Percentiles rank a stretch among this genome's conserved stretches.
Conservation (phyloP, 176 grass and related monocot species). For the Microstegium vimineum region DNA sequence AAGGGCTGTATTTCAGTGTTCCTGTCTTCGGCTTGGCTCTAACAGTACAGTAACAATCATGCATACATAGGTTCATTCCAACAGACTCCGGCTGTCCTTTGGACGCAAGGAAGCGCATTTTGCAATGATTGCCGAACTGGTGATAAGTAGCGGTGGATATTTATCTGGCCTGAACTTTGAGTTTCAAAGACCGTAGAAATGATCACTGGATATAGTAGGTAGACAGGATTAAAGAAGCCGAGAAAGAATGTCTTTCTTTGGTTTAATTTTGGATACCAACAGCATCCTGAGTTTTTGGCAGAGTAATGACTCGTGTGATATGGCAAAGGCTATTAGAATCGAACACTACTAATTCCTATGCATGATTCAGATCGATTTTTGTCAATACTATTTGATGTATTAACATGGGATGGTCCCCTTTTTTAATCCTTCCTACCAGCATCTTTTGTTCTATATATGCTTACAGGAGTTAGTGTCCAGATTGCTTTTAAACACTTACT, state of each 20-base stretch:
- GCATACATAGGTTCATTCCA: no score
- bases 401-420: no score
- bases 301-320: not conserved
- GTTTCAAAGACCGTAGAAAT: slow-evolving; percentile 18
- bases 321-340: slow-evolving; percentile 1
- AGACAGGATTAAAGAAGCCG: not conserved
- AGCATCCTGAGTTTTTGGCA: slow-evolving; percentile 10
- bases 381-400: no score
- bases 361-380: slow-evolving; percentile 5
- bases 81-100: no score
- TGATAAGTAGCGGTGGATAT: not conserved
- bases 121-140: not conserved
- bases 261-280: not conserved
- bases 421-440: not conserved
- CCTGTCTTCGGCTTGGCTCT: no score
- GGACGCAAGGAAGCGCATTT: not conserved
- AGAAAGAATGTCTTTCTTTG: not conserved
- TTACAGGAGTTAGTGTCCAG: not conserved
- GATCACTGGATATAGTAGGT: not conserved
- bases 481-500: not conserved
- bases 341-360: not conserved
- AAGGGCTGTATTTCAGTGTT: no score
- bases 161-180: not conserved
- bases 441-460: not conserved
- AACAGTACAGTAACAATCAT: no score